Base-by-base conservation (phyloP, 495 filamentous ascomycete species). In the Podospora fimiseda region DNA sequence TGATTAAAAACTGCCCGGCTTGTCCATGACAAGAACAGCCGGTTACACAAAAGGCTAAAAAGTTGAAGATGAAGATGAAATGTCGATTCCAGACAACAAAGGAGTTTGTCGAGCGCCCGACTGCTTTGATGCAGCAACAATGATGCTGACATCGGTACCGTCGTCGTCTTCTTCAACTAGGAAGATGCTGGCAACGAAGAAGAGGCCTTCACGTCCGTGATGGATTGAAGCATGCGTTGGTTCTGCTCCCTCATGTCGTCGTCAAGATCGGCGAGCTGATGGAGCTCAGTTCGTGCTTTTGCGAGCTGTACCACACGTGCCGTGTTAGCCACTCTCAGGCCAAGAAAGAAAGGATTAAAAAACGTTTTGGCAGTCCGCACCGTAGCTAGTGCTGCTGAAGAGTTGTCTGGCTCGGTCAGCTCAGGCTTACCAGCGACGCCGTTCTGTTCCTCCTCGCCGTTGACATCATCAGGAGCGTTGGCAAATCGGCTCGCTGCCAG, bases 341-440 rank as follows among this genome's bases (percentile, higher is more conserved):
- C 24, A 38, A 46, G 44, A 18, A 33, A 48, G 30, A 46, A 11
- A 43, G 36, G 38, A 22, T 50, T 50, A 42, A 22, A 30, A 22
- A 47, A 47, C 21, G 23, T 27, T 5, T 27, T 33, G 71, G 72
- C 61, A 58, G 63, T 60, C 65, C 77, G 72, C 72, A 81, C 78
- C 75, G 76, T 74, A 64, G 77, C 76, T 59, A 81, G 70, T 59
- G 76, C 77, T 56, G 72, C 68, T 53, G 77, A 80, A 60, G 76
- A 79, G 70, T 73, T 60, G 52, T 81, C 78, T 57, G 66, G 63
- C 59, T 71, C 60, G 30, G 55, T 62, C 74, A 68, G 71, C 62
- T 61, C 60, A 53, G 66, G 53, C 48, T 60, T 55, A 21, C 47
- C 48, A 52, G 37, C 60, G 40, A 37, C 49, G 16, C 59, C 60